Base-by-base conservation (phyloP, 495 filamentous ascomycete species). In the Neurospora tetrasperma region DNA sequence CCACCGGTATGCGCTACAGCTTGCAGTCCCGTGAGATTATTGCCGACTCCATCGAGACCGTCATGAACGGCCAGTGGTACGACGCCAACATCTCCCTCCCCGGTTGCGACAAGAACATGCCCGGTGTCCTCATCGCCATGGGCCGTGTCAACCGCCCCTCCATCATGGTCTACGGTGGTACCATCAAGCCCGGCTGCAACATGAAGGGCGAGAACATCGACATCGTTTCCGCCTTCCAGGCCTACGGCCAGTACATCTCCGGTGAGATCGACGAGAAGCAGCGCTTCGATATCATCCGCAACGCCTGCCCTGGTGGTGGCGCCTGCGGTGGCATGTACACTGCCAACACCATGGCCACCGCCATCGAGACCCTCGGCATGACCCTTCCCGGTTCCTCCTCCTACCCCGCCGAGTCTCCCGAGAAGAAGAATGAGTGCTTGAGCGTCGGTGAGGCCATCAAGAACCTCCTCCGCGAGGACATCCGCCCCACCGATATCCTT, bases 81-180 rank as follows among this genome's bases (percentile, higher is more conserved):
- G 96, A 99, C 82, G 96, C 92, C 79, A 98, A 98, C 80, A 93
- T 99, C 79, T 96, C 93, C 23, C 92, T 99, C 77, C 96, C 96
- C n/a, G 96, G 96, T 48, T 99, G 96, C 82, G 96, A 99, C 86
- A 99, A 99, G 90, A 99, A 99, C 83, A 98, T 99, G 96, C 96
- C 96, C 8, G 96, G 96, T 83, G 96, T 98, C 43, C 83, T 98
- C 73, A 99, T 99, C 85, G 96, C 96, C 54, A 98, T 98, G 96
- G 96, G 93, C 40, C 87, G 96, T 69, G 89, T 97, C 77, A 98
- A 99, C 84, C 86, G 96, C 70, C 96, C 96, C 39, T 92, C 91
- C 73, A 80, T 99, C 76, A 98, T 99, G 96, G 92, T 99, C 27
- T 99, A 99, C 81, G 96, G 96, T 74, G 96, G 96, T 72, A 92